phyloP scores from a whole-genome alignment of 2,329 filamentous ascomycete species.

The Colletotrichum noveboracense region DNA sequence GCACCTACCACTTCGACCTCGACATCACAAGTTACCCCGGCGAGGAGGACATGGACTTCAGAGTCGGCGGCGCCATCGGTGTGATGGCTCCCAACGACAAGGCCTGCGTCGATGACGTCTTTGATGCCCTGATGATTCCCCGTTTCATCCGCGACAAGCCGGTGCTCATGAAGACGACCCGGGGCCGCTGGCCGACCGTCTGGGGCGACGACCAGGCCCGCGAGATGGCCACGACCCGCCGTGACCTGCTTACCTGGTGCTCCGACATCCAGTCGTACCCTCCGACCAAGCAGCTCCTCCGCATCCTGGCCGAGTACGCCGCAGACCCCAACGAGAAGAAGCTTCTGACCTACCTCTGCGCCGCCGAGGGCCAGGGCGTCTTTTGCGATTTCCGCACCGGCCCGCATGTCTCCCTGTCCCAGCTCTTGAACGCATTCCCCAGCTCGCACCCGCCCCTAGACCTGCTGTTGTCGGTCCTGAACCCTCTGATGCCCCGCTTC shows the following conservation, averaged over 20 bases:
- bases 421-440: slow-evolving; percentile 90
- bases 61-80: slow-evolving; percentile 94
- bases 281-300: slow-evolving; percentile 85
- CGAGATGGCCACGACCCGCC: slow-evolving; percentile 85
- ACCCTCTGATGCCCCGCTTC: slow-evolving; percentile 94
- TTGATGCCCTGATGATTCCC: slow-evolving; percentile 82
- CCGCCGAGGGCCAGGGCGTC: slow-evolving; percentile 86
- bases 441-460: slow-evolving; percentile 89
- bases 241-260: slow-evolving; percentile 95
- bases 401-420: slow-evolving; percentile 82
- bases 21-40: slow-evolving; percentile 94
- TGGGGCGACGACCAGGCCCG: slow-evolving; percentile 91
- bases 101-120: slow-evolving; percentile 78
- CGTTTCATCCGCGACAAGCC: slow-evolving; percentile 84
- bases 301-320: slow-evolving; percentile 85
- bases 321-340: slow-evolving; percentile 83
- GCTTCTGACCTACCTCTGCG: slow-evolving; percentile 84
- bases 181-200: slow-evolving; percentile 93
- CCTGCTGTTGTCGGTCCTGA: slow-evolving; percentile 77
- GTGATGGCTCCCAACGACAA: slow-evolving; percentile 87
- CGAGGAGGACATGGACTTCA: slow-evolving; percentile 87
- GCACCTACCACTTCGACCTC: slow-evolving; percentile 96
- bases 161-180: slow-evolving; percentile 77
- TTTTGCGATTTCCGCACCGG: slow-evolving; percentile 96
- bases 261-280: slow-evolving; percentile 92